Percentiles rank a stretch among this genome's conserved stretches.
phyloP scores from a whole-genome alignment of 2,329 filamentous ascomycete genomes.

The Penicillium paneum region DNA sequence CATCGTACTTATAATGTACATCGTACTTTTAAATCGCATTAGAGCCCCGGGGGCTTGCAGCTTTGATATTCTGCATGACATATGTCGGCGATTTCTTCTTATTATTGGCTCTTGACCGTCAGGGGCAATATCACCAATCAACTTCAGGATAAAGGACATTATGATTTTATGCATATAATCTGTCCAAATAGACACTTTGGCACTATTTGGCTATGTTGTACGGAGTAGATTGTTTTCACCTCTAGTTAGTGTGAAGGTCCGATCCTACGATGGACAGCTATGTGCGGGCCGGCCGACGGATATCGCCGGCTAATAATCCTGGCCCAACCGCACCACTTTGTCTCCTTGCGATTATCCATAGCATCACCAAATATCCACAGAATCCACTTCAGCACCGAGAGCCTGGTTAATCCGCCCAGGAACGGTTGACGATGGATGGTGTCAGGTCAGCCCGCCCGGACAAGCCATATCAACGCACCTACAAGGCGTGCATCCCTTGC shows the following conservation, averaged over 20 bases:
- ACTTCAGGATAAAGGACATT: not conserved
- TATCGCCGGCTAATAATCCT: conserved; percentile 7
- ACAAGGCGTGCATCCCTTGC: conserved; percentile 55
- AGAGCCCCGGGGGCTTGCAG: not conserved
- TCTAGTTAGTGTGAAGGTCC: not conserved
- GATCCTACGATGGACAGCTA: not conserved
- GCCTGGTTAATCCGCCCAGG: conserved; percentile 17
- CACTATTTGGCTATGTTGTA: not conserved
- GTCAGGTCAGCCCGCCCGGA: conserved; percentile 30
- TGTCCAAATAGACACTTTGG: not conserved
- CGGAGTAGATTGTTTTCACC: not conserved
- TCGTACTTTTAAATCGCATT: no score
- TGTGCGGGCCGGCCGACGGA: not conserved
- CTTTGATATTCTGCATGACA: not conserved
- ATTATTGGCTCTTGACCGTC: not conserved
- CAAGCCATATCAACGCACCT: conserved; percentile 49
- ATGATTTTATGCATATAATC: not conserved
- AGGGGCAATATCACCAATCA: no score
- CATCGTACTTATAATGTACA: no score
- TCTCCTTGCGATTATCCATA: conserved; percentile 11
- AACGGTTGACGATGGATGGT: conserved; percentile 23
- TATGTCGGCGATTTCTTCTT: not conserved
- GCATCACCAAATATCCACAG: conserved; percentile 16
- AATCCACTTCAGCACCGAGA: conserved; percentile 9
- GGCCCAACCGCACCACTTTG: not conserved